phyloP scores from a whole-genome alignment of 805 yeast genomes.

The Kuraishia cidri region DNA sequence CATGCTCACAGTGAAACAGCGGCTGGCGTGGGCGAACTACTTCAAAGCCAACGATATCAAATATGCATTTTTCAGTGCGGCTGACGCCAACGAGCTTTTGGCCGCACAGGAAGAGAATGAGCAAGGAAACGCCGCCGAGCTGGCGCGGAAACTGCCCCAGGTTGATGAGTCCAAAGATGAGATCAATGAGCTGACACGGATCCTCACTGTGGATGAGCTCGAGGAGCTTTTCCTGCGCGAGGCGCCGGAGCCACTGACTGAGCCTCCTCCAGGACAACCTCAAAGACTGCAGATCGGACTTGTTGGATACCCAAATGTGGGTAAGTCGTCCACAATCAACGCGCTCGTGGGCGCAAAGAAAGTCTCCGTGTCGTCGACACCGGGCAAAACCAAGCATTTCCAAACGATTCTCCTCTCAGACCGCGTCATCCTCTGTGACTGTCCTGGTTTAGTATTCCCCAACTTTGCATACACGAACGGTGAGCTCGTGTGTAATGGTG shows the following conservation, averaged over 20 bases:
- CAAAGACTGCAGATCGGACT: slow-evolving; percentile 80
- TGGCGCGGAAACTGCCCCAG: slow-evolving; percentile 10
- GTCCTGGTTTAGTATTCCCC: slow-evolving; percentile 99
- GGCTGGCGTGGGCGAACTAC: slow-evolving; percentile 82
- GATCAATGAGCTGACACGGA: slow-evolving; percentile 45
- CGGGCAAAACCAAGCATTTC: slow-evolving; percentile 98
- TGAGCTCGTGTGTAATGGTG: slow-evolving; percentile 96
- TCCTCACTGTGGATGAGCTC: slow-evolving; percentile 75
- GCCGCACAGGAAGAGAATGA: slow-evolving; percentile 13
- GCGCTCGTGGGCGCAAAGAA: slow-evolving; percentile 94
- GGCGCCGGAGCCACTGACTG: slow-evolving; percentile 62
- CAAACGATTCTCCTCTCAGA: slow-evolving; percentile 87
- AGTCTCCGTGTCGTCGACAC: slow-evolving; percentile 97
- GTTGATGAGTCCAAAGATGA: slow-evolving; percentile 13
- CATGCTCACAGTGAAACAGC: slow-evolving; percentile 66
- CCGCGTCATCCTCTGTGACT: slow-evolving; percentile 84
- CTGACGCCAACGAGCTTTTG: slow-evolving; percentile 66
- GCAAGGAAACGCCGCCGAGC: slow-evolving; percentile 13
- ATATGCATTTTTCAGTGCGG: slow-evolving; percentile 91
- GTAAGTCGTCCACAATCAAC: slow-evolving; percentile 96
- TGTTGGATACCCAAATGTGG: slow-evolving; percentile 94
- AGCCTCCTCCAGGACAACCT: slow-evolving; percentile 46
- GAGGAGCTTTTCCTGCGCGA: slow-evolving; percentile 69
- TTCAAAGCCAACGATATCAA: slow-evolving; percentile 61
- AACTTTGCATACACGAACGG: slow-evolving; percentile 95